Percentiles rank a stretch among this genome's conserved stretches.
phyloP scores from a whole-genome alignment of 1,284 basidiomycete genomes.

The Phaffia rhodozyma region DNA sequence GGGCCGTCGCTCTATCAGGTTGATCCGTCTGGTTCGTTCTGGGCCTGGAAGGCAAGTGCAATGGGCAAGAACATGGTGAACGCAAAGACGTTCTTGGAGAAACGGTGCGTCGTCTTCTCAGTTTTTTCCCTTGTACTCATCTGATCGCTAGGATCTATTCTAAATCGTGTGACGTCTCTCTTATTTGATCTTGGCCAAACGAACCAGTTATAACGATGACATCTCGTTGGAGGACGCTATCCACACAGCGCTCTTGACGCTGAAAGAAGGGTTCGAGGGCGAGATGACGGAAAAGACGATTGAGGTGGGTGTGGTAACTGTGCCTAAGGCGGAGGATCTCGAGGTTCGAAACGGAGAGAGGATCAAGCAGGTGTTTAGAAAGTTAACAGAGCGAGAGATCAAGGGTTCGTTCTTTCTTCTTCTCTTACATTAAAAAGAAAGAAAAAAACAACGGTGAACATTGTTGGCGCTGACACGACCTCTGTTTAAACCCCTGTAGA shows the following conservation, averaged over 20 bases:
- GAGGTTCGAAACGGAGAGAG: slow-evolving; percentile 57
- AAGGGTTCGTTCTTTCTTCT: slow-evolving; percentile 60
- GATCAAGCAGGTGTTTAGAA: slow-evolving; percentile 77
- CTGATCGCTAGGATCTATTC: slow-evolving; percentile 14
- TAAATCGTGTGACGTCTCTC: slow-evolving; percentile 1
- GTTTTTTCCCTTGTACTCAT: slow-evolving; percentile 21
- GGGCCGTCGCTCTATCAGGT: slow-evolving; percentile 95
- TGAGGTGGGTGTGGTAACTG: slow-evolving; percentile 91
- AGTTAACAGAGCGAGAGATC: slow-evolving; percentile 86
- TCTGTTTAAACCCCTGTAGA: too few species aligned
- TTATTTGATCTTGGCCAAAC: neutral
- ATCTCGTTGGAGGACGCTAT: slow-evolving; percentile 98
- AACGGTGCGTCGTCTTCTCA: slow-evolving; percentile 52
- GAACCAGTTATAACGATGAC: slow-evolving; percentile 87
- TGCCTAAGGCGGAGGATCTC: slow-evolving; percentile 64
- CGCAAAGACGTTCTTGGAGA: slow-evolving; percentile 97
- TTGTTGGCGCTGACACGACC: too few species aligned
- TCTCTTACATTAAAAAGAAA: neutral
- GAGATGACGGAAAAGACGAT: slow-evolving; percentile 99
- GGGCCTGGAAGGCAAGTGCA: slow-evolving; percentile 99
- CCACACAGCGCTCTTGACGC: slow-evolving; percentile 93
- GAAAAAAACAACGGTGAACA: neutral
- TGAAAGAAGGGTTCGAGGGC: slow-evolving; percentile 98
- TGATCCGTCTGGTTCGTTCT: slow-evolving; percentile 95
- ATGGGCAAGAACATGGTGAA: slow-evolving; percentile 99